Base-by-base conservation (phyloP, 371 early-diverging fungal species). In the Mucor indicus region DNA sequence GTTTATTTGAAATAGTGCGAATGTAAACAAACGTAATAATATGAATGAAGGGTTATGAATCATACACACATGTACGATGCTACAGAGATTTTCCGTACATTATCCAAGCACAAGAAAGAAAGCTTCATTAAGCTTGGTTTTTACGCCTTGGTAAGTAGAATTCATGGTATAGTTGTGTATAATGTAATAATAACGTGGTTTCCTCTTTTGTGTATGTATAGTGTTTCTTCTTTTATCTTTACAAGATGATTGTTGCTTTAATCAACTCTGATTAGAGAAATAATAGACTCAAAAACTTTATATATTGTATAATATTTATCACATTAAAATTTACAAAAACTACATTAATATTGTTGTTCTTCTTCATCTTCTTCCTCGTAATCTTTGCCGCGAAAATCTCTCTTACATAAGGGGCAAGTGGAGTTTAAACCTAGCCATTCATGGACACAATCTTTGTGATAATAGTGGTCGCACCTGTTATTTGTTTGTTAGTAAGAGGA, bases 21-120 rank as follows among this genome's bases (percentile, higher is more conserved):
- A 22, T 16, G 17, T 5, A 20, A 24, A 22, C 2, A 23, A 8
- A 40, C 15, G 13, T 41, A 31, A n/a, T 41, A 16, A 40, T 39
- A 20, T 22, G n/a, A 29, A n/a, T 12, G 8, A 54, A 89, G 90
- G 67, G 72, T 91, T 22, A 60, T 80, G 37, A 81, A 84, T 56
- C 73, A 77, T 55, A 75, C 81, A 55, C 93, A 94, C 69, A 84
- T 88, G 81, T 92, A 85, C 64, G 96, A 96, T 63, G 90, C 95
- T 3, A 95, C 95, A 27, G 93, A 92, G 64, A 92, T 96, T 50
- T 96, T 96, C 79, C 83, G 94, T 51, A 92, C 92, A 8, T 62
- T 95, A 44, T 71, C 83, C 9, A 75, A 72, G 46, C 91, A 94
- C 67, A 96, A 96, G 75, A 84, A 84, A 66, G 96, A 95, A 69